phyloP scores from a whole-genome alignment of 148 eudicot genomes.

The Rhododendron henanense region DNA sequence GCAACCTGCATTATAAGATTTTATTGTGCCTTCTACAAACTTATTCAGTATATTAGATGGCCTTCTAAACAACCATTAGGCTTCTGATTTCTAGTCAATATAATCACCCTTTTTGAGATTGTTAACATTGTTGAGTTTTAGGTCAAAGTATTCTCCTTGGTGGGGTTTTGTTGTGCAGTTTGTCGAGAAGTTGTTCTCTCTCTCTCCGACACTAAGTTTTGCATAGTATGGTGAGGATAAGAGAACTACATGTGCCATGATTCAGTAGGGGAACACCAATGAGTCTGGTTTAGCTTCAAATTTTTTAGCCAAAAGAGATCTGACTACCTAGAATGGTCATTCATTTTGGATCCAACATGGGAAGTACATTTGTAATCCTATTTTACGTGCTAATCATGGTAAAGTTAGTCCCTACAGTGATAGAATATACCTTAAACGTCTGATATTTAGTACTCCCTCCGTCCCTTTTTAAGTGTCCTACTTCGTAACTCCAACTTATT shows the following conservation, averaged over 20 bases:
- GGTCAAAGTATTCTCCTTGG: not conserved
- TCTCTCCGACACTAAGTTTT: not conserved
- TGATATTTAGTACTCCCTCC: not conserved
- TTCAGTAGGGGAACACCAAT: not conserved
- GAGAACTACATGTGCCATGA: not conserved
- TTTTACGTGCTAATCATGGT: not conserved
- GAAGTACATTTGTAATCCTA: not conserved
- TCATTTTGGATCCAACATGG: not conserved
- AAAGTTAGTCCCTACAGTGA: not conserved
- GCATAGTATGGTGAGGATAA: not conserved
- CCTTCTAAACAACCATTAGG: not conserved
- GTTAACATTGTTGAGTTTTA: not conserved
- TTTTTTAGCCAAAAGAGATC: not conserved
- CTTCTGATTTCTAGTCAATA: not conserved
- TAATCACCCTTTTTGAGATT: not conserved
- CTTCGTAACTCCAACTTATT: too few relatives aligned
- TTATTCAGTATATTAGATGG: not conserved
- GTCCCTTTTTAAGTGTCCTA: too few relatives aligned
- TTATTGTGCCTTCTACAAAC: not conserved
- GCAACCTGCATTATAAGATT: not conserved
- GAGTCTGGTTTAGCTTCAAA: not conserved
- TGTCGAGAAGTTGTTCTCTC: not conserved
- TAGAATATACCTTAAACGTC: not conserved
- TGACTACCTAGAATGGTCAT: not conserved
- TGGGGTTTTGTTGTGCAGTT: not conserved